Conservation (phyloP, 306 rosid genomes). For the Castanospermum australe region DNA sequence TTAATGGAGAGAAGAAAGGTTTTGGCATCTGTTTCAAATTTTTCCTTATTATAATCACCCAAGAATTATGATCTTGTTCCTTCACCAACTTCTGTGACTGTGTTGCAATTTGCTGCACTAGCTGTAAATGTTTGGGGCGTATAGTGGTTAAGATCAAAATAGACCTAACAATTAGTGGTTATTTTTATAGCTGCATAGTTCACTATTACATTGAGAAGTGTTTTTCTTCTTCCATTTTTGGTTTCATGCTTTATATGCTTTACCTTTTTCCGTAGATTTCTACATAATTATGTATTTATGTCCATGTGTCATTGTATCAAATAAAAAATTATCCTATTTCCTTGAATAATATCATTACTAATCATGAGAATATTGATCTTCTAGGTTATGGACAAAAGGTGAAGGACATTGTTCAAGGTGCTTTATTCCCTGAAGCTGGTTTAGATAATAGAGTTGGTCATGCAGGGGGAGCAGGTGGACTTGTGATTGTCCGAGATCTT, state of each 20-base stretch:
- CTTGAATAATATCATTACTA: not conserved
- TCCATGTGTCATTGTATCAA: not conserved
- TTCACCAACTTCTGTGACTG: not conserved
- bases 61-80: not conserved
- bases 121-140: not conserved
- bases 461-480: conserved; percentile 96
- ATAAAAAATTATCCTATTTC: not conserved
- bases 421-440: conserved; percentile 95
- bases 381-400: conserved; percentile 76
- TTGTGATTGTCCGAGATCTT: conserved; percentile 87
- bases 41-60: not conserved
- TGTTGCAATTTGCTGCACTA: not conserved
- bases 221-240: conserved; percentile 5
- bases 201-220: not conserved
- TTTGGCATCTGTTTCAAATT: conserved; percentile 8
- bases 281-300: not conserved
- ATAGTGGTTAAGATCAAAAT: not conserved
- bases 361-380: not conserved
- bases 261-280: not conserved
- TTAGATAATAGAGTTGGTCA: conserved; percentile 69
- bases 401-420: conserved; percentile 85
- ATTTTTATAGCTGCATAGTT: not conserved
- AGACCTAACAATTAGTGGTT: not conserved
- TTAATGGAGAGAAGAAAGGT: not conserved
- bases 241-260: not conserved